Evolutionary conservation across 495 filamentous ascomycete genomes (phyloP).

Genomic region (Penicillium bialowiezense): DNA sequence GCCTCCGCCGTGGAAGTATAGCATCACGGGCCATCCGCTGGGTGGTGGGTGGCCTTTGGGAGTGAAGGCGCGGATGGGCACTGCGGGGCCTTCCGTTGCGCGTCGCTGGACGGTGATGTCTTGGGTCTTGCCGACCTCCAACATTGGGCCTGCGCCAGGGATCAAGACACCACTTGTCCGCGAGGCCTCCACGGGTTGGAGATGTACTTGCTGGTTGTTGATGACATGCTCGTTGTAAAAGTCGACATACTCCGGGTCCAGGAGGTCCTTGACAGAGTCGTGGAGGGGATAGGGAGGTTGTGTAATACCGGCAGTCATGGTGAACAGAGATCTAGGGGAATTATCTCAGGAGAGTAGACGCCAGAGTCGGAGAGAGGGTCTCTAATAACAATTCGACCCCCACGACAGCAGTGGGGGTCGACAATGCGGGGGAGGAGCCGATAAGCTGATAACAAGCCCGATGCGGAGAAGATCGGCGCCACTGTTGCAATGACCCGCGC

Average conservation of each 20-base stretch:
- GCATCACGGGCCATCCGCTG: slow-evolving; percentile 52
- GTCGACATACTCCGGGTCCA: slow-evolving; percentile 51
- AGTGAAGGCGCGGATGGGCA: slow-evolving; percentile 47
- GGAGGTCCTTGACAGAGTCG: slow-evolving; percentile 39
- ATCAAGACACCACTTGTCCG: slow-evolving; percentile 51
- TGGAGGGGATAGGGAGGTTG: slow-evolving; percentile 57
- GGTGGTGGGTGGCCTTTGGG: slow-evolving; percentile 40
- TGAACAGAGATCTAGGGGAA: slow-evolving; percentile 3
- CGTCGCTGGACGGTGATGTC: slow-evolving; percentile 46
- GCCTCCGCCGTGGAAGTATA: slow-evolving; percentile 59
- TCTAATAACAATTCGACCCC: not conserved
- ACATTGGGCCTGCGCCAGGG: slow-evolving; percentile 50
- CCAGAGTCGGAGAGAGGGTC: too few species aligned
- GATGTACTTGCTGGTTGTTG: slow-evolving; percentile 48
- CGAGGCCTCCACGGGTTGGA: slow-evolving; percentile 52
- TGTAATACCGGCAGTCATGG: slow-evolving; percentile 27
- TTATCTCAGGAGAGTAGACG: not conserved
- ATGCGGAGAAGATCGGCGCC: too few species aligned
- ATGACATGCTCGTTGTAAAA: slow-evolving; percentile 56
- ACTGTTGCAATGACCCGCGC: not conserved
- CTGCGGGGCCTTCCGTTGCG: slow-evolving; percentile 46
- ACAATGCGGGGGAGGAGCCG: slow-evolving; percentile 6
- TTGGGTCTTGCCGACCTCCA: slow-evolving; percentile 47
- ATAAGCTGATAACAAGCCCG: slow-evolving; percentile 1
- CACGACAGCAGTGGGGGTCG: not conserved